Base-by-base conservation (phyloP, 306 rosid genomes). In the Cicer pinnatifidum region DNA sequence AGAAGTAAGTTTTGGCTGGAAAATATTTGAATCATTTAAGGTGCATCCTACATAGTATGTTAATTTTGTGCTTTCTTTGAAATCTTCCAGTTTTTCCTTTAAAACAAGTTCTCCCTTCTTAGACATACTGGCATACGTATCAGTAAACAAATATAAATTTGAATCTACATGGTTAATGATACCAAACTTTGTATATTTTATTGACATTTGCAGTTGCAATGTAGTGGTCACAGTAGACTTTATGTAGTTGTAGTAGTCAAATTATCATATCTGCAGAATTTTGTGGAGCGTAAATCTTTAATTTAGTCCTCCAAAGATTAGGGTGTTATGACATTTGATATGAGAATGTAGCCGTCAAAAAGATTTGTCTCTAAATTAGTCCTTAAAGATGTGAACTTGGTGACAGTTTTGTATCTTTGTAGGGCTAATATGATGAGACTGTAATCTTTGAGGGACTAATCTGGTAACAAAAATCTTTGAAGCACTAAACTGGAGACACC, bases 1-100 rank as follows among this genome's bases (percentile, higher is more conserved):
- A 91, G 51, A 91, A 87, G 98, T 94, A 91, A 66, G 96, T 81
- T 82, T 79, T 75, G 65, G 72, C 52, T 67, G 51, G 66, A 37
- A 78, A 65, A n/a, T 23, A 20, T 28, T 71, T 38, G 71, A 50
- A 37, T 51, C 62, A 16, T 43, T 73, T 62, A 37, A 40, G 72
- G 62, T 60, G 72, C 33, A 16, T 7, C 16, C 61, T 70, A 54
- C 78, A 12, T 64, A 48, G 63, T 43, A 48, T 62, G 52, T 35
- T 81, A 48, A 61, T 51, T 47, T 50, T 58, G 20, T 44, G 51
- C 64, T 76, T 40, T 56, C 77, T 67, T 69, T 64, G 72, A 73
- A 47, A 47, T 81, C 56, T 35, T 33, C 40, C 56, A 51, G 8
- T 12, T 23, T 80, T 20, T 7, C 78, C 69, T 73, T 63, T 11